phyloP scores from a whole-genome alignment of 2,329 filamentous ascomycete genomes.

The Fusarium pininemorale region DNA sequence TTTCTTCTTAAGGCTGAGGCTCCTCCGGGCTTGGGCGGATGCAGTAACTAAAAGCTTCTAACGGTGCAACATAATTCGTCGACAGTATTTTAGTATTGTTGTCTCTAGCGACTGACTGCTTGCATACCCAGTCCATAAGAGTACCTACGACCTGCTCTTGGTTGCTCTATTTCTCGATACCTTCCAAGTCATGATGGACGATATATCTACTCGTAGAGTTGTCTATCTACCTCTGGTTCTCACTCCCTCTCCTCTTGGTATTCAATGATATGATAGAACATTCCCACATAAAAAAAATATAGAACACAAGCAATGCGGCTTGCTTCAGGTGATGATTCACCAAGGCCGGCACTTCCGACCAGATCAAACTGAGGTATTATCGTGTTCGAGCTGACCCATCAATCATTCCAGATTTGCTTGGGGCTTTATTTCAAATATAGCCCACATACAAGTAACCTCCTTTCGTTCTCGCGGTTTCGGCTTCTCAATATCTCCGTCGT shows the following conservation, averaged over 20 bases:
- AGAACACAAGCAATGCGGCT: neutral
- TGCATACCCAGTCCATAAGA: constrained; percentile 1
- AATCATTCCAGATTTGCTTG: constrained; percentile 1
- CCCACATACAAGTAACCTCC: constrained; percentile 1
- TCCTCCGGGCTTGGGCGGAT: neutral
- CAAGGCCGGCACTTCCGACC: constrained; percentile 6
- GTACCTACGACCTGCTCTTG: neutral
- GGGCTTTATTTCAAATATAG: constrained; percentile 4
- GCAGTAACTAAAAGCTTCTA: neutral
- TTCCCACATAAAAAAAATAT: neutral
- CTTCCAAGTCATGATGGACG: constrained; percentile 4
- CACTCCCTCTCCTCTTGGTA: constrained; percentile 10
- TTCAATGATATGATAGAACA: constrained; percentile 1
- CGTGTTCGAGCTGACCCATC: constrained; percentile 6
- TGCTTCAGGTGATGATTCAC: constrained; percentile 8
- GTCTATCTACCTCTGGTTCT: constrained; percentile 13
- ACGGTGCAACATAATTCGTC: neutral
- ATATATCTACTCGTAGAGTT: constrained; percentile 13
- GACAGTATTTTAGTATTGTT: neutral
- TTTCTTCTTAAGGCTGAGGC: neutral
- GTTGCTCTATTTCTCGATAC: constrained; percentile 2
- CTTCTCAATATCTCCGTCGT: neutral
- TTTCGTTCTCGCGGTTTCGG: constrained; percentile 2
- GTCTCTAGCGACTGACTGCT: constrained; percentile 5
- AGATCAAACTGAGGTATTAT: constrained; percentile 20